A percentile compares a stretch with the other conserved stretches of the same genome.
Evolutionary conservation across 2,329 filamentous ascomycete species (phyloP).

Genomic region (Hirsutella thompsonii): DNA sequence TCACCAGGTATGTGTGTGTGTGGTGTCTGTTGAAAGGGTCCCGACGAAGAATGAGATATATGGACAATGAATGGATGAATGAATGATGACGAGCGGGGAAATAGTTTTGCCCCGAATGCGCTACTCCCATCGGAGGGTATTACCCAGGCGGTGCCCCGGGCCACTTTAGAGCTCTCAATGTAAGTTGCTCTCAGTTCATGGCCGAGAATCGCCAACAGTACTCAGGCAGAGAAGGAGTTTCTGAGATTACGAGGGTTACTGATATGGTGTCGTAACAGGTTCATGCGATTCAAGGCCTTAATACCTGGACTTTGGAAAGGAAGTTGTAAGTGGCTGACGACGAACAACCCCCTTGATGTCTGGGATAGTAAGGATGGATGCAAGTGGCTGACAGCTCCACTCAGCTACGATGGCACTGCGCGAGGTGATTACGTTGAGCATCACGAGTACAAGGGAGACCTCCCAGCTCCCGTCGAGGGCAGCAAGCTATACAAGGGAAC

Average conservation of each 20-base stretch:
- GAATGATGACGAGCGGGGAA: background rate
- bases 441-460: conserved; percentile 24
- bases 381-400: background rate
- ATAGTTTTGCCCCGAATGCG: conserved; percentile 40
- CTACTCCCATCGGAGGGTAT: conserved; percentile 25
- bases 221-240: no score
- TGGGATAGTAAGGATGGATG: no score
- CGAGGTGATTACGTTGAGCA: conserved; percentile 19
- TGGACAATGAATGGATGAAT: background rate
- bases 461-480: conserved; percentile 24
- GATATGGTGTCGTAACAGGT: conserved; percentile 16
- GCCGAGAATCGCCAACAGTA: no score
- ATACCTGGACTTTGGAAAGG: conserved; percentile 26
- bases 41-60: background rate
- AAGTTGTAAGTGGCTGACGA: conserved; percentile 17
- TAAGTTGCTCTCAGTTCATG: no score
- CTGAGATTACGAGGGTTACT: no score
- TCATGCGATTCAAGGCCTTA: conserved; percentile 28
- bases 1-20: conserved; percentile 32
- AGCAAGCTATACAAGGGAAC: conserved; percentile 32
- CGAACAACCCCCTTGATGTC: no score
- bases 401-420: conserved; percentile 25
- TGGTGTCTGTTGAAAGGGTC: no score
- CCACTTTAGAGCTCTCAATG: conserved; percentile 5
- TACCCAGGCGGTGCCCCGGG: background rate